Percentiles rank a stretch among this genome's conserved stretches.
Evolutionary conservation across 1,284 basidiomycete genomes (phyloP).

Genomic region (Pyrrhoderma lamaoense): DNA sequence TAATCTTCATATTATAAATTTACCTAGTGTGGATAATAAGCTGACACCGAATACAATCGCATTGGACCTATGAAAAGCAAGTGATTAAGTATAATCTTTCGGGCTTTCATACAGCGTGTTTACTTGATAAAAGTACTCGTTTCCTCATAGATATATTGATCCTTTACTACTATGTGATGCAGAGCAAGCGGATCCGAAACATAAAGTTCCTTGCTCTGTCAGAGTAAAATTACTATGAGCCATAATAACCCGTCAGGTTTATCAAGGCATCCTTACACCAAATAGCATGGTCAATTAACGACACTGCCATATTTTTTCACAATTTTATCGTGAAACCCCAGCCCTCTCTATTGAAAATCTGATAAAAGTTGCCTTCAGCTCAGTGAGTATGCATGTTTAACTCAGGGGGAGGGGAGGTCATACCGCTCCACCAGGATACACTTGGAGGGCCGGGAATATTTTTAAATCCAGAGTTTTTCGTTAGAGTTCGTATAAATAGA

Average conservation of each 20-base stretch:
- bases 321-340: constrained; percentile 18
- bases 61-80: not conserved
- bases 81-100: not conserved
- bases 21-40: not conserved
- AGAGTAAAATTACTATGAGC: too few relatives aligned
- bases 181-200: constrained; percentile 23
- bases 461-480: not conserved
- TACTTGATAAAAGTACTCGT: constrained; percentile 20
- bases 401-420: not conserved
- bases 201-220: constrained; percentile 18
- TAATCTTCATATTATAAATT: not conserved
- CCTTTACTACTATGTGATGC: constrained; percentile 28
- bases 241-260: too few relatives aligned
- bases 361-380: constrained; percentile 12
- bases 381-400: not conserved
- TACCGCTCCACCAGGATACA: not conserved
- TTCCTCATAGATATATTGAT: constrained; percentile 27
- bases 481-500: not conserved
- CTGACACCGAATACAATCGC: not conserved
- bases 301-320: constrained; percentile 19
- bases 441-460: too few relatives aligned
- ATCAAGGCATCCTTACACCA: too few relatives aligned
- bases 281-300: constrained; percentile 17
- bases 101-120: not conserved
- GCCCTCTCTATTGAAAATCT: constrained; percentile 14